Percentiles rank a stretch among this genome's conserved stretches.
Conservation (phyloP, 257 asterid species). For the Cruciata laevipes region DNA sequence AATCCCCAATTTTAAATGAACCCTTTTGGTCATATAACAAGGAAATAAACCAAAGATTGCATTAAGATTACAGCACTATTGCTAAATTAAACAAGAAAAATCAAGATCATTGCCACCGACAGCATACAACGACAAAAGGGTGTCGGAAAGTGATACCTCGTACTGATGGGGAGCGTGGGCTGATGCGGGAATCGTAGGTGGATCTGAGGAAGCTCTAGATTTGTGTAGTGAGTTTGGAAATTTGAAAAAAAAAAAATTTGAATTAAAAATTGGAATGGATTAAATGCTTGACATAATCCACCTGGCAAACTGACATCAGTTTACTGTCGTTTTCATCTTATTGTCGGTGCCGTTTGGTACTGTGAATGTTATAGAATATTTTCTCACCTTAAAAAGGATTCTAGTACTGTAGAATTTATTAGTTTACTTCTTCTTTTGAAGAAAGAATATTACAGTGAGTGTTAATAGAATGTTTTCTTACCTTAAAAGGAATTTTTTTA, state of each 20-base stretch:
- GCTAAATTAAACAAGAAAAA: not conserved
- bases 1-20: too few relatives aligned
- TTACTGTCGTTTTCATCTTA: not conserved
- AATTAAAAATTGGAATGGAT: too few relatives aligned
- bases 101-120: slow-evolving; percentile 3
- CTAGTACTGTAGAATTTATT: not conserved
- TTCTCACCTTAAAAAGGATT: not conserved
- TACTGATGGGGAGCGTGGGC: not conserved
- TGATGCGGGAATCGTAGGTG: not conserved
- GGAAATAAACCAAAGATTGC: not conserved
- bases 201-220: not conserved
- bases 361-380: not conserved
- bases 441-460: not conserved
- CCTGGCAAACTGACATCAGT: not conserved
- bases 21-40: too few relatives aligned
- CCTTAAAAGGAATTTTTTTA: not conserved
- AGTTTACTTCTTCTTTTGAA: not conserved
- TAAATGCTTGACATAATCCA: not conserved
- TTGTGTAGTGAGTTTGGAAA: not conserved
- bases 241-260: not conserved
- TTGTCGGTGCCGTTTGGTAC: not conserved
- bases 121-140: not conserved
- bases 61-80: not conserved
- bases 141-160: not conserved
- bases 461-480: not conserved